Conservation (phyloP, 176 grass and related monocot species). For the Cocos nucifera region DNA sequence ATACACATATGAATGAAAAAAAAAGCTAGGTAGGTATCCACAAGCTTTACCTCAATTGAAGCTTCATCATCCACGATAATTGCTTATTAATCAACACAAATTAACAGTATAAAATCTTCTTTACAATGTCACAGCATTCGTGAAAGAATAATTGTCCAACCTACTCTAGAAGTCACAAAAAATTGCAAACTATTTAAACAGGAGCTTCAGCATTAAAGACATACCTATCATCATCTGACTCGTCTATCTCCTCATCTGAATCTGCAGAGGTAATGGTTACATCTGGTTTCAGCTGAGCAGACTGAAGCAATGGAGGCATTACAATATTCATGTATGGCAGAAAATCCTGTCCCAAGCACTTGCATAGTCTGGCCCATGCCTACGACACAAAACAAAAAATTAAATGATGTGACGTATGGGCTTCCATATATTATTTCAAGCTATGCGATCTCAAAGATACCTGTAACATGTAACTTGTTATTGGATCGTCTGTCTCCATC, state of each 20-base stretch:
- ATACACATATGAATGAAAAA: too few species aligned
- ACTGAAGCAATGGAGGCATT: constrained; percentile 97
- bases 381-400: constrained; percentile 24
- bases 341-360: constrained; percentile 98
- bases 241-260: constrained; percentile 93
- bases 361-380: constrained; percentile 98
- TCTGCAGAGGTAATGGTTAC: constrained; percentile 93
- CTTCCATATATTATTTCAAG: neutral
- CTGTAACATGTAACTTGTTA: constrained; percentile 99
- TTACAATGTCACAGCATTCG: too few species aligned
- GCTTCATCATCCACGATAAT: too few species aligned
- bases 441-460: constrained; percentile 8
- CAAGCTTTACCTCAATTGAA: too few species aligned
- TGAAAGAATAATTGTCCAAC: neutral
- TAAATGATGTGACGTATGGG: too few species aligned
- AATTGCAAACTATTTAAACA: neutral
- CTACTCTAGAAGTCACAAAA: neutral
- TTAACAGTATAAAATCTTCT: too few species aligned
- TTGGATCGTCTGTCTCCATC: constrained; percentile 95
- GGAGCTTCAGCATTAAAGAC: constrained; percentile 9
- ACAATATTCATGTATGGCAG: constrained; percentile 97
- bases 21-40: too few species aligned
- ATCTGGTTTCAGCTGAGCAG: constrained; percentile 97
- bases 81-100: too few species aligned
- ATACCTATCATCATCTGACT: constrained; percentile 93